Percentiles rank a stretch among this genome's conserved stretches.
Evolutionary conservation across 441 rosid genomes (phyloP).

Genomic region (Euphorbia schlechtendalii): DNA sequence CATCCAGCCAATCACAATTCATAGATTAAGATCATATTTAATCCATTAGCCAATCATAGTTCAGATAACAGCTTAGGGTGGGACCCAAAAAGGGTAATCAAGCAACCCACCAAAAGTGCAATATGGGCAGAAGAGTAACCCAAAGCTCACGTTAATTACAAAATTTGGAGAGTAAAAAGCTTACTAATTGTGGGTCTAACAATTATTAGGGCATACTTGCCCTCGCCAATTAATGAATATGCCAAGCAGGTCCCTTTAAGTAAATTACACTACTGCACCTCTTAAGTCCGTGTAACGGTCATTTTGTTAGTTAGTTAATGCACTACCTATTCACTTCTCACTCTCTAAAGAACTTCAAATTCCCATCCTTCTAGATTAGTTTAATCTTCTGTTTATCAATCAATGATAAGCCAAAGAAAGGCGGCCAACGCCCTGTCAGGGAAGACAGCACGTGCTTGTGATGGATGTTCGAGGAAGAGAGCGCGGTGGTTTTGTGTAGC

Average conservation of each 20-base stretch:
- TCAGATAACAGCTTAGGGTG: slow-evolving; percentile 28
- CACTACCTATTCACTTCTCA: neutral
- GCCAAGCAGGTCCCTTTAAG: slow-evolving; percentile 16
- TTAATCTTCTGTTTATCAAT: too few relatives aligned
- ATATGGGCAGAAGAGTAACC: slow-evolving; percentile 11
- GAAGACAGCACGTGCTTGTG: slow-evolving; percentile 59
- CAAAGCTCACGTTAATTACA: slow-evolving; percentile 17
- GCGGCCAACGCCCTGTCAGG: slow-evolving; percentile 39
- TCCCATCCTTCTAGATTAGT: too few relatives aligned
- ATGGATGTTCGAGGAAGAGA: slow-evolving; percentile 44
- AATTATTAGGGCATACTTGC: neutral
- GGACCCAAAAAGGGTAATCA: slow-evolving; percentile 21
- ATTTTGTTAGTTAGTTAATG: neutral
- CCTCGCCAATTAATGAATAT: too few relatives aligned
- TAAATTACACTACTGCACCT: slow-evolving; percentile 16
- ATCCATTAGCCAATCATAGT: slow-evolving; percentile 35
- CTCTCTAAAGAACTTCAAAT: neutral
- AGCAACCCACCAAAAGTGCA: slow-evolving; percentile 22
- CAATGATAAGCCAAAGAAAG: slow-evolving; percentile 31
- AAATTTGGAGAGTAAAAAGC: too few relatives aligned
- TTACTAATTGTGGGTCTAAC: slow-evolving; percentile 14
- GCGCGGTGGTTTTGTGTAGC: slow-evolving; percentile 70
- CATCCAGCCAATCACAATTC: slow-evolving; percentile 35
- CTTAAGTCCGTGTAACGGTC: slow-evolving; percentile 15
- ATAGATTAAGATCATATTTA: slow-evolving; percentile 28